These are phyloP conservation scores for Durio zibethinus DNA, from an alignment of 345 rosid genomes.

Conservation along the genomic window DNA sequence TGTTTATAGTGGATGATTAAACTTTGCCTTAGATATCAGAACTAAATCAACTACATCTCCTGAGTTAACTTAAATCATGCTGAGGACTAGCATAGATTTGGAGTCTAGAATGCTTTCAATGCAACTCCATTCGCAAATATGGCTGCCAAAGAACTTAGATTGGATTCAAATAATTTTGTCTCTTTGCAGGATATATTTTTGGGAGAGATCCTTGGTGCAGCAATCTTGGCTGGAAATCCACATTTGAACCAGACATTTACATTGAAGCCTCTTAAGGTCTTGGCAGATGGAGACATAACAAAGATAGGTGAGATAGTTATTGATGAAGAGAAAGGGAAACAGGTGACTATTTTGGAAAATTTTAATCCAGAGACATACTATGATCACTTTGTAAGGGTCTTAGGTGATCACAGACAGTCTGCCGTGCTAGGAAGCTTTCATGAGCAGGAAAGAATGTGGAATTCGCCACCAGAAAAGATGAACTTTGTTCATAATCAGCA, in stretches of 20 bases:
- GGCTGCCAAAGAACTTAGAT: not conserved
- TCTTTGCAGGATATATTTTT: conserved; percentile 62
- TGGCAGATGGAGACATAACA: conserved; percentile 20
- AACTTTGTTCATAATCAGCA: not conserved
- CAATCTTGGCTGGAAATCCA: conserved; percentile 18
- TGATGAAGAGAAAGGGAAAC: conserved; percentile 27
- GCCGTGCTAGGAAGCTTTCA: conserved; percentile 26
- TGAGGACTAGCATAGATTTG: too few relatives aligned
- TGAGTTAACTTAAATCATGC: not conserved
- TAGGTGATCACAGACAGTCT: conserved; percentile 18
- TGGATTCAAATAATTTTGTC: not conserved
- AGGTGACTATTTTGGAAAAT: conserved; percentile 18
- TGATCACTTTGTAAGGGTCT: not conserved
- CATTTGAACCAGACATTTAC: conserved; percentile 10
- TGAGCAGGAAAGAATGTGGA: conserved; percentile 20
- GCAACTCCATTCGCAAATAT: too few relatives aligned
- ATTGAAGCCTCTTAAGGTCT: conserved; percentile 14
- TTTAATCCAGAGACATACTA: conserved; percentile 20
- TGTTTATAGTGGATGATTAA: not conserved
- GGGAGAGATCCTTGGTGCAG: conserved; percentile 83
- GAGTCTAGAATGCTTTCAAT: not conserved
- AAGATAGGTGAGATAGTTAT: conserved; percentile 9
- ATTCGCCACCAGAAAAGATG: not conserved
- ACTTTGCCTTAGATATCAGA: not conserved
- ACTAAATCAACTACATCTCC: not conserved